Evolutionary conservation across 108 stramenopile genomes (phyloP), one percentile per base, ranked within the genome.

Genomic region (Cylindrotheca closterium): DNA sequence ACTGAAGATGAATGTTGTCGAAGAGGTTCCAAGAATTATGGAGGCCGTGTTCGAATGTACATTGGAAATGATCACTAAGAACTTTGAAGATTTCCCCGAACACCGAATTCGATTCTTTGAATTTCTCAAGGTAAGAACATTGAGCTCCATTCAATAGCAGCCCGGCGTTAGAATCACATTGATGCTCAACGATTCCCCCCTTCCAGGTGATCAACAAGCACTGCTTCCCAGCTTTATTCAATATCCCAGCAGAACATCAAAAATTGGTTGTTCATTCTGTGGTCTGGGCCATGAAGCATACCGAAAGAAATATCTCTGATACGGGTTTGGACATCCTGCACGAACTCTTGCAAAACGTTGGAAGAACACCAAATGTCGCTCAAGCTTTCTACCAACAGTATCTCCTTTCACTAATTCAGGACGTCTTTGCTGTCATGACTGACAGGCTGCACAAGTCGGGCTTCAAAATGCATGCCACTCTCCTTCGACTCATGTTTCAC

Each of bases 221-320:
- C 71, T 98, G 97, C 69, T 98, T 98, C 61, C 88, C 87, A 46
- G 95, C 97, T 15, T 88, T 99, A 27, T 98, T 98, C 82, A 89
- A 83, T 56, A 96, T 98, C 26, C 96, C 96, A 23, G 75, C 94
- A 4, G 94, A 88, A 56, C 97, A 98, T 65, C 97, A 98, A 77
- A 98, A 98, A 78, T 82, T 98, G 19, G 97, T 98, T 17, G 92
- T 99, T 1, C 96, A 99, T 73, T 80, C 96, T 25, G 87, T 99
- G 60, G 96, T 99, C 32, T 99, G 98, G 99, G 99, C 97, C 8
- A 92, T 99, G 82, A 99, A 98, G 83, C 98, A 99, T 78, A 98
- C 97, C 12, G 99, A 98, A 73, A 79, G 99, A 51, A 98, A 97
- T 65, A 96, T 98, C 60, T 78, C 92, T 34, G 97, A 96, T 65